These are phyloP conservation scores for Clavulina sp. DNA, from an alignment of 768 basidiomycete species.

Conservation along the genomic window DNA sequence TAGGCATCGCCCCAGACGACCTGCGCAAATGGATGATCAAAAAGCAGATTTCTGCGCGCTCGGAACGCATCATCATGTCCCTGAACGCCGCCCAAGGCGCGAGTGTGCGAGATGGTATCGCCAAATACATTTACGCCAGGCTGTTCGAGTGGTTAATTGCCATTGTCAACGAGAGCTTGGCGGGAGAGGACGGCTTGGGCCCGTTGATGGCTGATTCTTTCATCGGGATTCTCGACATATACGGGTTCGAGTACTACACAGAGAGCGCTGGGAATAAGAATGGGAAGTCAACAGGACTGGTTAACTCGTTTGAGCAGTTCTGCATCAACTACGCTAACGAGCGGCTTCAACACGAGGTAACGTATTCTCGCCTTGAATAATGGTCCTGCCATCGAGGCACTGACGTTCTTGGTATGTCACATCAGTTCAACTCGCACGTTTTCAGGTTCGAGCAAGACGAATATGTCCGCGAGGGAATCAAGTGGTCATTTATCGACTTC, in stretches of 20 bases:
- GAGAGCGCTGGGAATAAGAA: too few relatives aligned
- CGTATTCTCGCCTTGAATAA: slow-evolving; percentile 12
- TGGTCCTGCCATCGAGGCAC: too few relatives aligned
- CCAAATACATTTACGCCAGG: slow-evolving; percentile 97
- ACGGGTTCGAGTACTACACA: slow-evolving; percentile 82
- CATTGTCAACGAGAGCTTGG: slow-evolving; percentile 83
- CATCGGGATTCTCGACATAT: slow-evolving; percentile 97
- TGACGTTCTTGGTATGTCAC: slow-evolving; percentile 3
- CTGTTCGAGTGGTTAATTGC: slow-evolving; percentile 88
- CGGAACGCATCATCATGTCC: slow-evolving; percentile 79
- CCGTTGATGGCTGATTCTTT: slow-evolving; percentile 85
- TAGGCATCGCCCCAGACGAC: slow-evolving; percentile 81
- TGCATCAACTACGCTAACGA: slow-evolving; percentile 99
- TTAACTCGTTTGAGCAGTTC: slow-evolving; percentile 92
- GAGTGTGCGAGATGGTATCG: slow-evolving; percentile 88
- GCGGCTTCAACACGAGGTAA: slow-evolving; percentile 89
- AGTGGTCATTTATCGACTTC: slow-evolving; percentile 97
- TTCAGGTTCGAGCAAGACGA: slow-evolving; percentile 99
- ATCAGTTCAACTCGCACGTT: slow-evolving; percentile 99
- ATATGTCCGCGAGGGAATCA: slow-evolving; percentile 94
- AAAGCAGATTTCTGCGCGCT: slow-evolving; percentile 85
- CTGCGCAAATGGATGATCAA: slow-evolving; percentile 76
- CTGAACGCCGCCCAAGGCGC: slow-evolving; percentile 90
- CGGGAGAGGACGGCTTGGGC: slow-evolving; percentile 80
- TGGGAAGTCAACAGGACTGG: too few relatives aligned